phyloP scores from a whole-genome alignment of 2,329 filamentous ascomycete species.

The Colletotrichum theobromicola region DNA sequence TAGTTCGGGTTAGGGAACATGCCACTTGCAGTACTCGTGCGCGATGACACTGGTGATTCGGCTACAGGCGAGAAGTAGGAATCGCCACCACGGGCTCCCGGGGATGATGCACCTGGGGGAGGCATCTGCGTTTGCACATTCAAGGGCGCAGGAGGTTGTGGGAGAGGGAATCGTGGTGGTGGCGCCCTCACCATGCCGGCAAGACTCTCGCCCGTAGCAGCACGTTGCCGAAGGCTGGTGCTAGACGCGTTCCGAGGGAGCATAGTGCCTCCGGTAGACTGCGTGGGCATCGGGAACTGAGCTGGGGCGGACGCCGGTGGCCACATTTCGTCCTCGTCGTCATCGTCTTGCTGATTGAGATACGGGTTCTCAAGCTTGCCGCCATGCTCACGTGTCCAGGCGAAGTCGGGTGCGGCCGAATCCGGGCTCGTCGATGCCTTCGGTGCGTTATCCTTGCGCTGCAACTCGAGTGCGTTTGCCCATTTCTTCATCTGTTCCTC shows the following conservation, averaged over 20 bases:
- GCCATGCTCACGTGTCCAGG: conserved; percentile 75
- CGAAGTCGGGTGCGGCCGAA: conserved; percentile 73
- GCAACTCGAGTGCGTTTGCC: conserved; percentile 78
- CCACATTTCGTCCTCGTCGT: conserved; percentile 61
- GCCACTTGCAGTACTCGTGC: conserved; percentile 76
- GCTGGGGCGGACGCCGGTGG: conserved; percentile 37
- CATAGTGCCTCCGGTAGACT: conserved; percentile 43
- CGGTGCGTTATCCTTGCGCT: conserved; percentile 68
- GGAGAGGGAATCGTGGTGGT: conserved; percentile 75
- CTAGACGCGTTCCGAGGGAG: conserved; percentile 72
- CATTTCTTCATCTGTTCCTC: conserved; percentile 95
- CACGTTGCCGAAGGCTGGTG: conserved; percentile 76
- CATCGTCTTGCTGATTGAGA: conserved; percentile 65
- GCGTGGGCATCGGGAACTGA: conserved; percentile 36
- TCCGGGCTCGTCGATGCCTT: conserved; percentile 52
- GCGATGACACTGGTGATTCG: conserved; percentile 79
- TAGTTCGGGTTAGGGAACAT: conserved; percentile 66
- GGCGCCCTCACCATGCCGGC: conserved; percentile 63
- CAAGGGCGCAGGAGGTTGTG: conserved; percentile 61
- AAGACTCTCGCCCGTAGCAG: conserved; percentile 75
- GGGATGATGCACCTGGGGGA: conserved; percentile 55
- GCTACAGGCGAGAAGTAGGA: conserved; percentile 93
- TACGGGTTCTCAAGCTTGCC: conserved; percentile 83
- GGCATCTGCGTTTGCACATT: conserved; percentile 69
- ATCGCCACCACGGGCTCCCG: conserved; percentile 67